Conservation (phyloP, 441 rosid genomes). For the Theobroma grandiflorum region DNA sequence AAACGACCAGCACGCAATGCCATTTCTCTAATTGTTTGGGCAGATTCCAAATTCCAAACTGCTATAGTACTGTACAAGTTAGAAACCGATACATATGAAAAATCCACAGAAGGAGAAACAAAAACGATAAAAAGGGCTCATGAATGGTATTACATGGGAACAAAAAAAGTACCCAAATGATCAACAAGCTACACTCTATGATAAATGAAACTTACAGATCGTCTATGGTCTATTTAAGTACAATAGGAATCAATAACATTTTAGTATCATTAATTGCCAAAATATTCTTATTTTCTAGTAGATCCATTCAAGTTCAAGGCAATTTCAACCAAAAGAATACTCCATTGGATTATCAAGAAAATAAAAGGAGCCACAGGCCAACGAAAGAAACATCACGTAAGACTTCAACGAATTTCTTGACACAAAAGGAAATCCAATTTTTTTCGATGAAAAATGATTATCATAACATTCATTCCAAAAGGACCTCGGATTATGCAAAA, state of each 20-base stretch:
- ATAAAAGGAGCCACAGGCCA: neutral
- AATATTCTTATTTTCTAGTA: neutral
- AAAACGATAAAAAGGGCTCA: too few relatives aligned
- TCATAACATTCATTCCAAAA: too few relatives aligned
- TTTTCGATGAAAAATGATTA: neutral
- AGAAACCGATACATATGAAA: neutral
- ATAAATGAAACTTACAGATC: too few relatives aligned
- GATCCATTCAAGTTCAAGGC: neutral
- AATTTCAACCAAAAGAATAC: neutral
- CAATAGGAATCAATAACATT: neutral
- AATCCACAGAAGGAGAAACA: neutral
- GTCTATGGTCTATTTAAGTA: neutral
- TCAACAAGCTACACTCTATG: too few relatives aligned
- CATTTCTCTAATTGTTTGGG: slow-evolving; percentile 23
- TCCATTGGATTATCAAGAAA: neutral
- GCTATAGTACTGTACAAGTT: slow-evolving; percentile 19
- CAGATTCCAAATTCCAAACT: neutral
- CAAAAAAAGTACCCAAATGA: too few relatives aligned
- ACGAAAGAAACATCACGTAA: neutral
- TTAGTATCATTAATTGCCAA: neutral
- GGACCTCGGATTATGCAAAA: too few relatives aligned
- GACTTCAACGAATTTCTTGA: too few relatives aligned
- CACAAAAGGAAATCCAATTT: too few relatives aligned
- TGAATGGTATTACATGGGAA: too few relatives aligned
- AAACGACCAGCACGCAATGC: slow-evolving; percentile 40